phyloP scores from a whole-genome alignment of 345 rosid species.

The Leavenworthia alabamica region DNA sequence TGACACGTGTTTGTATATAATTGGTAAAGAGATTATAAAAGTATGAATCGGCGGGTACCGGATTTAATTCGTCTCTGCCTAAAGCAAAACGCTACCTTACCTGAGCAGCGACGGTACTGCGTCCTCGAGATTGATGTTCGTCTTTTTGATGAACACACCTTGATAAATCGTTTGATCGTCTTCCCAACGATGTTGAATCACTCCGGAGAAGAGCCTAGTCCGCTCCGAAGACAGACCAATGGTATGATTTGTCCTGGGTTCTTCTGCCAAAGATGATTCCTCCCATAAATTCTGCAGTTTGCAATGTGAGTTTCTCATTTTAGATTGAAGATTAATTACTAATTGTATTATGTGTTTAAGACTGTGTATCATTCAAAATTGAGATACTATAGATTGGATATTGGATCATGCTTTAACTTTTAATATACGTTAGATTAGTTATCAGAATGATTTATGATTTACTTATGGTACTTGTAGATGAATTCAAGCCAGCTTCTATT shows the following conservation, averaged over 20 bases:
- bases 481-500: conserved; percentile 83
- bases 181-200: conserved; percentile 46
- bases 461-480: conserved; percentile 41
- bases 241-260: conserved; percentile 74
- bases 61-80: conserved; percentile 12
- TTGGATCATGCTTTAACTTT: background rate
- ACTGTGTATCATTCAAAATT: background rate
- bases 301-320: conserved; percentile 43
- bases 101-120: background rate
- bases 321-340: background rate
- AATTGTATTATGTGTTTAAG: background rate
- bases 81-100: conserved; percentile 26
- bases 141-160: conserved; percentile 12
- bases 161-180: conserved; percentile 5
- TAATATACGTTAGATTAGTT: background rate
- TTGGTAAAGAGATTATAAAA: background rate
- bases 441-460: background rate
- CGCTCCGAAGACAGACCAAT: conserved; percentile 69
- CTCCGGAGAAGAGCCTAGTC: conserved; percentile 52
- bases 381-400: background rate
- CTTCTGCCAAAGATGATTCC: conserved; percentile 55
- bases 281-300: conserved; percentile 64
- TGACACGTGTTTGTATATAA: background rate
- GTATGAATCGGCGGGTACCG: conserved; percentile 9
- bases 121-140: background rate